These are phyloP conservation scores for Apostasia ramifera DNA, from an alignment of 106 monocot species.

Conservation along the genomic window DNA sequence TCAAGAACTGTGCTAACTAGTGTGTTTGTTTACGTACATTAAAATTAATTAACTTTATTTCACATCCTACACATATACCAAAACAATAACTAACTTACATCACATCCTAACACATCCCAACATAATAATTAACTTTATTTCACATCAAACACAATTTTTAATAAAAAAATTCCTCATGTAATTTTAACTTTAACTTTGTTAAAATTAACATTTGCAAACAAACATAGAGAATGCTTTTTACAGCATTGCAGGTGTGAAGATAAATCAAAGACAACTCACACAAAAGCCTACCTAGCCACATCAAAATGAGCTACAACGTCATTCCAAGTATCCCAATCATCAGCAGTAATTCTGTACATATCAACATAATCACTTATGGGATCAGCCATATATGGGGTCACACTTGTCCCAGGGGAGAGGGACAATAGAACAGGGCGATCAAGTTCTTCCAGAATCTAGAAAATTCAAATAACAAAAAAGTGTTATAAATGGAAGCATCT, in stretches of 20 bases:
- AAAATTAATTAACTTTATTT: too few relatives aligned
- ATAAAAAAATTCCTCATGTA: too few relatives aligned
- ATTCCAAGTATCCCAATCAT: constrained; percentile 91
- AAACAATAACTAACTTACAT: too few relatives aligned
- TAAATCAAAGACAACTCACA: not conserved
- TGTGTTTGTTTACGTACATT: too few relatives aligned
- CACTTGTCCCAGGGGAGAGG: constrained; percentile 71
- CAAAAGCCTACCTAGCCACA: constrained; percentile 52
- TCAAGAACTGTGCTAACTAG: not conserved
- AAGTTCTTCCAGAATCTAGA: constrained; percentile 62
- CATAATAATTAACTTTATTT: too few relatives aligned
- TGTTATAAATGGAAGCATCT: not conserved
- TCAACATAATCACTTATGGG: constrained; percentile 49
- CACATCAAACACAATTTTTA: too few relatives aligned
- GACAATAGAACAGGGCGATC: constrained; percentile 64
- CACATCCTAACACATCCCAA: too few relatives aligned
- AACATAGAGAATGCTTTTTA: not conserved
- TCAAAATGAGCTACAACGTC: constrained; percentile 78
- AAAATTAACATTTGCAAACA: not conserved
- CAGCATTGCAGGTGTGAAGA: not conserved
- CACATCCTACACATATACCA: too few relatives aligned
- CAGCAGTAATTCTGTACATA: constrained; percentile 89
- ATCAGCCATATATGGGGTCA: constrained; percentile 53
- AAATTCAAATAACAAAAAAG: not conserved
- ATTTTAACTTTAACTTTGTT: too few relatives aligned